A percentile compares a stretch with the other conserved stretches of the same genome.
Conservation (phyloP, 768 basidiomycete genomes). For the Candolleomyces aberdarensis region DNA sequence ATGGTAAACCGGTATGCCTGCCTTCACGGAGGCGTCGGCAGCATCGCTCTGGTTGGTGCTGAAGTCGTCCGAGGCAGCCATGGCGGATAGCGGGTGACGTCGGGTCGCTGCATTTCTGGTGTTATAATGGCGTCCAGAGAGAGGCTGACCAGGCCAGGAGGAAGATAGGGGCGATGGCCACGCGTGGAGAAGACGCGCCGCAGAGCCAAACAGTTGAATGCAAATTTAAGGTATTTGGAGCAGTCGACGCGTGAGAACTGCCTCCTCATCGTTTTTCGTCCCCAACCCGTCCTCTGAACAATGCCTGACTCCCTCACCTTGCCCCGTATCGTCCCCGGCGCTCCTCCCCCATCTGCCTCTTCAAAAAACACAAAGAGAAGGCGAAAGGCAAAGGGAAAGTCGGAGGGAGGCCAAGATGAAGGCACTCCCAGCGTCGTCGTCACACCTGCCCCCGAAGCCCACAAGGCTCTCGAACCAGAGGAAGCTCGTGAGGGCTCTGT, state of each 20-base stretch:
- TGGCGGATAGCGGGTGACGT: background rate
- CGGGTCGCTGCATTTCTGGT: background rate
- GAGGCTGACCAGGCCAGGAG: background rate
- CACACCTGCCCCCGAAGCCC: slow-evolving; percentile 42
- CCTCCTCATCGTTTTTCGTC: background rate
- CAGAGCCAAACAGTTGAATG: background rate
- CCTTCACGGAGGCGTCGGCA: background rate
- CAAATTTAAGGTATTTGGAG: background rate
- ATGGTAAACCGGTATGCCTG: slow-evolving; percentile 18
- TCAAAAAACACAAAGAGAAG: slow-evolving; percentile 71
- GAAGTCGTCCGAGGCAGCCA: slow-evolving; percentile 32
- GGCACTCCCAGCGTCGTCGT: slow-evolving; percentile 41
- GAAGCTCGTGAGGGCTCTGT: slow-evolving; percentile 32
- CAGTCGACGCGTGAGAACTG: background rate
- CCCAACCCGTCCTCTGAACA: background rate
- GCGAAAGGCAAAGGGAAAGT: slow-evolving; percentile 49
- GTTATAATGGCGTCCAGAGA: too few species aligned
- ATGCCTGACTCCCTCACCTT: slow-evolving; percentile 36
- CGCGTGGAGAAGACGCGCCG: background rate
- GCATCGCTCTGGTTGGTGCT: slow-evolving; percentile 43
- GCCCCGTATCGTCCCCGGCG: slow-evolving; percentile 71
- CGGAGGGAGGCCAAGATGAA: slow-evolving; percentile 44
- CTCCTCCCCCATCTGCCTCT: slow-evolving; percentile 56
- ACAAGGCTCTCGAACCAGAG: slow-evolving; percentile 44
- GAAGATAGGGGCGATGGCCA: background rate